Percentiles rank a stretch among this genome's conserved stretches.
Evolutionary conservation across 2,329 filamentous ascomycete species (phyloP).

Genomic region (Davidsoniella virescens): DNA sequence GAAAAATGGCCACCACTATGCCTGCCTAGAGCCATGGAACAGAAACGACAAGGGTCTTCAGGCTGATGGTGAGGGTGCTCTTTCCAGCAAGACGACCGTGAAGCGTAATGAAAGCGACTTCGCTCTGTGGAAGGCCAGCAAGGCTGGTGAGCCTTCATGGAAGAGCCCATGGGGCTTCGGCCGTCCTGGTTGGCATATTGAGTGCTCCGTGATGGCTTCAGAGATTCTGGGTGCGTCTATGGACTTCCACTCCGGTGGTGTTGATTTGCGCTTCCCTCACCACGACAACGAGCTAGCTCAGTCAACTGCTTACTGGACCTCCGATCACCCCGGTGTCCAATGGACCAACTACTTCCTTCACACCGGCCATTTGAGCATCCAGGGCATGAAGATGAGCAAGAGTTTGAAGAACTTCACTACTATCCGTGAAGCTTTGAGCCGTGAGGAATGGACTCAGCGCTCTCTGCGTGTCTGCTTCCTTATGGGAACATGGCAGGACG

Average conservation of each 20-base stretch:
- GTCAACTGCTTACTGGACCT: constrained; percentile 59
- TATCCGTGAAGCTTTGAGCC: constrained; percentile 62
- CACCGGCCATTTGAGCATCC: constrained; percentile 77
- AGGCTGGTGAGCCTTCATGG: constrained; percentile 85
- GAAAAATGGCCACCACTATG: constrained; percentile 68
- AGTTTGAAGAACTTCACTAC: constrained; percentile 92
- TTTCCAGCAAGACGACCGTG: constrained; percentile 42
- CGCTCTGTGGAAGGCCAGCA: constrained; percentile 84
- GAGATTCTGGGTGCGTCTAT: constrained; percentile 71
- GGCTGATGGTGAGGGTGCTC: constrained; percentile 77
- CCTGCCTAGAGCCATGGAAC: constrained; percentile 70
- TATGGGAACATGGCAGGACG: constrained; percentile 77
- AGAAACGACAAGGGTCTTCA: constrained; percentile 67
- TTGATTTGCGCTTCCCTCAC: constrained; percentile 82
- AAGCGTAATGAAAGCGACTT: constrained; percentile 76
- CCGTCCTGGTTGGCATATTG: constrained; percentile 89
- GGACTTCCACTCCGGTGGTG: constrained; percentile 85
- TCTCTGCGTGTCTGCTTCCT: constrained; percentile 75
- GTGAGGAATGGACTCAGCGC: constrained; percentile 54
- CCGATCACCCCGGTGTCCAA: constrained; percentile 25
- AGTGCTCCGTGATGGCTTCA: constrained; percentile 91
- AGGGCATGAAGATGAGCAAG: constrained; percentile 91
- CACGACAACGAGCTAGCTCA: constrained; percentile 81
- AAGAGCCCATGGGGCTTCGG: constrained; percentile 74
- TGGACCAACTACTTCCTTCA: constrained; percentile 97